Conservation (phyloP, 495 filamentous ascomycete genomes). For the Trichoderma reesei region DNA sequence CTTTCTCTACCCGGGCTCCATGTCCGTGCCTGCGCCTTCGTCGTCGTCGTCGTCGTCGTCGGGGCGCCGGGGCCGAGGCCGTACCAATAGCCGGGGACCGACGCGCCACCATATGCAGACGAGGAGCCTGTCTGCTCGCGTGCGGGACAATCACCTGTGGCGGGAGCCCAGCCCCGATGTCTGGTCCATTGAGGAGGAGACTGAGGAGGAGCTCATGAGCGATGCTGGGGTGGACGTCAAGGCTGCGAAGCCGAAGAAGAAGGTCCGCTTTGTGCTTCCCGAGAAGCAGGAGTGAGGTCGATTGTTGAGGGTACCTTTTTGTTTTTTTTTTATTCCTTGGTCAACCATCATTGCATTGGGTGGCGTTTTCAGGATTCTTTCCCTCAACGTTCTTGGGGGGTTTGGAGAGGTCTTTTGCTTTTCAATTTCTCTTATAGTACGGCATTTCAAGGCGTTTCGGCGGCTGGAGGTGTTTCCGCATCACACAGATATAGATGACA, state of each 20-base stretch:
- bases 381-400: background rate
- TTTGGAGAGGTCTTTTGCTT: too few relatives aligned
- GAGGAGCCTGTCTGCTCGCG: slow-evolving; percentile 19
- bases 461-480: background rate
- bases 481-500: background rate
- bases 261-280: slow-evolving; percentile 39
- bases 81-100: slow-evolving; percentile 16
- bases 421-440: too few relatives aligned
- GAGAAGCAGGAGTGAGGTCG: slow-evolving; percentile 22
- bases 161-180: slow-evolving; percentile 43
- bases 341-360: slow-evolving; percentile 3
- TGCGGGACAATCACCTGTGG: slow-evolving; percentile 33
- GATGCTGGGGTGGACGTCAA: slow-evolving; percentile 32
- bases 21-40: too few relatives aligned
- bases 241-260: slow-evolving; percentile 40
- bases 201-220: slow-evolving; percentile 32
- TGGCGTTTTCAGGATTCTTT: background rate
- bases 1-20: slow-evolving; percentile 22
- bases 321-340: too few relatives aligned
- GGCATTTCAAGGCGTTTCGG: too few relatives aligned
- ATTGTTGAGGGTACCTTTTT: slow-evolving; percentile 9
- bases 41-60: too few relatives aligned
- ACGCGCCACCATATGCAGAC: slow-evolving; percentile 17
- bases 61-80: slow-evolving; percentile 16
- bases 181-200: slow-evolving; percentile 41